These are phyloP conservation scores for Aureobasidium melanogenum DNA, from an alignment of 2,329 filamentous ascomycete species.

Conservation along the genomic window DNA sequence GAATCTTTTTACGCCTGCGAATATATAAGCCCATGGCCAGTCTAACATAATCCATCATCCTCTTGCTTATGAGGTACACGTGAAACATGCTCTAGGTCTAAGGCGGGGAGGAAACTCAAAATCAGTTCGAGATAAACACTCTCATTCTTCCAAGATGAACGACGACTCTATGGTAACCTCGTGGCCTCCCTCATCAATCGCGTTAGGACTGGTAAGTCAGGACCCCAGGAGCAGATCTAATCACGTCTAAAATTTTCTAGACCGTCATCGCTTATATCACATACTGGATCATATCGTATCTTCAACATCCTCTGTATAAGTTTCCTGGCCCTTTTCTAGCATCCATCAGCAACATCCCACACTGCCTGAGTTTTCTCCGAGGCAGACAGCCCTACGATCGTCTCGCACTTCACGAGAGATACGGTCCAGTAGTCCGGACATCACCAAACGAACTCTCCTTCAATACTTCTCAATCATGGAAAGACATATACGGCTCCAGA, in stretches of 20 bases:
- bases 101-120: no score
- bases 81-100: background rate
- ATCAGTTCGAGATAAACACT: no score
- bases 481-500: background rate
- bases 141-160: no score
- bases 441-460: background rate
- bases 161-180: background rate
- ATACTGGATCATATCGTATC: background rate
- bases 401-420: background rate
- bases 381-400: background rate
- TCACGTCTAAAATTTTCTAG: background rate
- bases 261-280: background rate
- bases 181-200: background rate
- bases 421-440: background rate
- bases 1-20: background rate
- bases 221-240: background rate
- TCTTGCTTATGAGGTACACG: background rate
- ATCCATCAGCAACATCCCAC: background rate
- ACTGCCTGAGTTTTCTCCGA: background rate
- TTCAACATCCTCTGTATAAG: background rate
- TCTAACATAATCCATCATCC: no score
- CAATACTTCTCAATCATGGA: background rate
- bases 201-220: background rate
- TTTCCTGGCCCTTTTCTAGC: slow-evolving; percentile 15
- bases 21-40: background rate